Base-by-base conservation (phyloP, 495 filamentous ascomycete species). In the Daldinia bambusicola region DNA sequence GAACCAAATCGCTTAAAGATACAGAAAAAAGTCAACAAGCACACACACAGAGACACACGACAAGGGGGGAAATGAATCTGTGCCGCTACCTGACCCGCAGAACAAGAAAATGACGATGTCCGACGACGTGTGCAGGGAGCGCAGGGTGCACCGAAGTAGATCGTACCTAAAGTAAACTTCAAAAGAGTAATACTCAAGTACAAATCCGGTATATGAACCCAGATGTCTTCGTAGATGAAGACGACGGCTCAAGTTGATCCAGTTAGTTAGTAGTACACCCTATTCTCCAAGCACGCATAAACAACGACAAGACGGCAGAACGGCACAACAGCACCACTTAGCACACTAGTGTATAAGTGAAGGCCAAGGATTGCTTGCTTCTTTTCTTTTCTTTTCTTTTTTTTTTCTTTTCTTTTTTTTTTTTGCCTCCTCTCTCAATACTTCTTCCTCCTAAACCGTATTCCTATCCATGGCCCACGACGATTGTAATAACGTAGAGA, bases 1-100 rank as follows among this genome's bases (percentile, higher is more conserved):
- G 66, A 66, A 73, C 70, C 66, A 69, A 69, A 61, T 52, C 70
- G 66, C 66, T 66, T 73, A 69, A 50, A 69, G 65, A 58, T 65
- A 62, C 43, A 57, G 32, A 43, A 52, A 43, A n/a, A n/a, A n/a
- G n/a, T 52, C 63, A 72, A 68, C 63, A 66, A 55, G 50, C 40
- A 38, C 57, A n/a, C n/a, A n/a, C n/a, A 63, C 61, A 52, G 55
- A 36, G 2, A 26, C 34, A 36, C 34, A 6, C 34, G 9, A 36
- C 34, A 40, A 34, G 66, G 45, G 57, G 57, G 31, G 50, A 32
- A 55, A 57, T 55, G 34, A 55, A 57, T 55, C 66, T 57, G 61
- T 45, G 66, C 61, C 62, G 30, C 41, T 58, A 18, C 9, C 45
- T 32, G 38, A 18, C 16, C 50, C 26, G 40, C 22, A 61, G 31